These are phyloP conservation scores for Phialocephala subalpina DNA, from an alignment of 2,329 filamentous ascomycete species.

Conservation along the genomic window DNA sequence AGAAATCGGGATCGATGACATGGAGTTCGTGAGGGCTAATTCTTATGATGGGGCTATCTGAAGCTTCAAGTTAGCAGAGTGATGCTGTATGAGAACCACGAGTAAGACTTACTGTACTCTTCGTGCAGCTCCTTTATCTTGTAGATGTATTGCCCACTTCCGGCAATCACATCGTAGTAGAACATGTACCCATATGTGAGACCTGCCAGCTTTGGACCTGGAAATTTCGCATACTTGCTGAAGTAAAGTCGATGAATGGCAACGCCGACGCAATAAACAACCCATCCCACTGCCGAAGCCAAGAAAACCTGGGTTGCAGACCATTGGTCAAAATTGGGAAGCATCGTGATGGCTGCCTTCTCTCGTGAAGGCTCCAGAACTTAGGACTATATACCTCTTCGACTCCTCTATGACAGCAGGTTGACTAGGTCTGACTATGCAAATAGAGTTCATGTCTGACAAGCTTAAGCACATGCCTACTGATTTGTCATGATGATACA, in stretches of 20 bases:
- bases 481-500: too few relatives aligned
- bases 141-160: slow-evolving; percentile 51
- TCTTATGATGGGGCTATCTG: slow-evolving; percentile 31
- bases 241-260: slow-evolving; percentile 29
- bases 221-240: slow-evolving; percentile 30
- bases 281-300: background rate
- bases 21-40: slow-evolving; percentile 34
- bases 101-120: slow-evolving; percentile 45
- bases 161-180: slow-evolving; percentile 51
- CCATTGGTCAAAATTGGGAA: slow-evolving; percentile 1
- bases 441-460: too few relatives aligned
- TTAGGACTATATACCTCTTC: too few relatives aligned
- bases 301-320: background rate
- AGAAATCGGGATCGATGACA: slow-evolving; percentile 33
- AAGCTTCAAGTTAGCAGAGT: background rate
- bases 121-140: slow-evolving; percentile 53
- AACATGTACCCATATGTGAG: slow-evolving; percentile 31
- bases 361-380: background rate
- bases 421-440: too few relatives aligned
- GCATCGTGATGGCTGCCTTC: background rate
- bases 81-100: background rate
- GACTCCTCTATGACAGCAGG: too few relatives aligned
- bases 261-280: slow-evolving; percentile 10
- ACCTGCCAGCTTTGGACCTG: slow-evolving; percentile 43
- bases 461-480: too few relatives aligned